phyloP scores from a whole-genome alignment of 1,139 yeast genomes.

The Scheffersomyces segobiensis region DNA sequence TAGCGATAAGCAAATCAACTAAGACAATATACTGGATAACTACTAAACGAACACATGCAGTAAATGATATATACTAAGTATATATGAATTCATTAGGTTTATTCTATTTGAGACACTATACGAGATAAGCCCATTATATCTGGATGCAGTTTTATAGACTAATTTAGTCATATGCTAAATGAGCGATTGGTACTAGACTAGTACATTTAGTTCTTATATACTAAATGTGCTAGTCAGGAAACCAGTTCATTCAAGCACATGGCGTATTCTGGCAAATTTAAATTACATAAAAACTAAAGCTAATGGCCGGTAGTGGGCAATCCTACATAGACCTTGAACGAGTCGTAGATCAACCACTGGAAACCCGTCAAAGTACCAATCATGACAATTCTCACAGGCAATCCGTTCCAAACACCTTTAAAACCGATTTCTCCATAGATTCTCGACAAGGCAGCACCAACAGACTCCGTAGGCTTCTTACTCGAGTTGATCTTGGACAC shows the following conservation, averaged over 20 bases:
- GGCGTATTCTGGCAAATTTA: background rate
- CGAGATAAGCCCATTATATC: background rate
- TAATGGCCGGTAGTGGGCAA: conserved; percentile 84
- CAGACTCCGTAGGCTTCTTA: conserved; percentile 63
- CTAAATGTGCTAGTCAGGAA: background rate
- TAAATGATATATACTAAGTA: no score
- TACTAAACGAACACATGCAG: background rate
- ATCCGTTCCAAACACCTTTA: conserved; percentile 90
- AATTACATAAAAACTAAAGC: background rate
- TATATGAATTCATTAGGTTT: no score
- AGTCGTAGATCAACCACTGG: conserved; percentile 95
- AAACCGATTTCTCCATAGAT: conserved; percentile 85
- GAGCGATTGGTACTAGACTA: background rate
- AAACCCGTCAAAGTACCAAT: conserved; percentile 94
- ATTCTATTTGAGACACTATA: background rate
- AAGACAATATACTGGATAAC: background rate
- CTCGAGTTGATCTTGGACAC: conserved; percentile 88
- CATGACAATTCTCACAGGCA: conserved; percentile 92
- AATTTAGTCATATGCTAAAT: background rate
- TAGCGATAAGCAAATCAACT: background rate
- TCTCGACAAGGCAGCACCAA: conserved; percentile 65
- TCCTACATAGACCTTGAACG: conserved; percentile 88
- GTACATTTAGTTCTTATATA: background rate
- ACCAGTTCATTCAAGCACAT: background rate
- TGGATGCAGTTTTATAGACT: background rate